These are phyloP conservation scores for Pseudocercospora pini-densiflorae DNA, from an alignment of 2,329 filamentous ascomycete species.

Conservation along the genomic window DNA sequence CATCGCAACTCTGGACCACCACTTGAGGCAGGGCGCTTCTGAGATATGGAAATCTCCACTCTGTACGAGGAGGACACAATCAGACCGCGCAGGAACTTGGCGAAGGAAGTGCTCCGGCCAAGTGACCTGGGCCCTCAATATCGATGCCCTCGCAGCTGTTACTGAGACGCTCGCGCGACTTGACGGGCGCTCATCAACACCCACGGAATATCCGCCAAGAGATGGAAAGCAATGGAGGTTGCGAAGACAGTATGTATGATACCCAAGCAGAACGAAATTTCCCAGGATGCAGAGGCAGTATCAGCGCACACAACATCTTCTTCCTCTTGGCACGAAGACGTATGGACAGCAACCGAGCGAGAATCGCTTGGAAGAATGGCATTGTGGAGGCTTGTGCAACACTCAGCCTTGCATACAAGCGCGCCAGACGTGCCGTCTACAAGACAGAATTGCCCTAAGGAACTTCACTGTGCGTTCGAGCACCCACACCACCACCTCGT, in stretches of 20 bases:
- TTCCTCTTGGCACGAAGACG: neutral
- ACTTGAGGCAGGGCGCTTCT: neutral
- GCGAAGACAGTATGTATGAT: neutral
- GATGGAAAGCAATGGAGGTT: neutral
- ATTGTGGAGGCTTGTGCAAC: neutral
- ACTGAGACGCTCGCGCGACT: neutral
- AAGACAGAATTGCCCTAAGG: neutral
- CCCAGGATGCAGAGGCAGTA: neutral
- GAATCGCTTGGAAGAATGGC: too few relatives aligned
- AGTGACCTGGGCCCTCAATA: neutral
- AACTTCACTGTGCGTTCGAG: neutral
- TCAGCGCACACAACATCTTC: neutral
- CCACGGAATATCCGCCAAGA: too few relatives aligned
- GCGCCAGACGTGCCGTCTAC: too few relatives aligned
- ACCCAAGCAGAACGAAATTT: neutral
- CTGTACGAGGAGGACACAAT: neutral
- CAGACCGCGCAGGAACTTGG: neutral
- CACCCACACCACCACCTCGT: neutral
- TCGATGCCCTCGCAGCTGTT: neutral
- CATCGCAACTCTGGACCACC: neutral
- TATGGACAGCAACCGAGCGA: neutral
- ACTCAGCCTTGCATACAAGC: neutral
- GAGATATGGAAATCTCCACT: neutral
- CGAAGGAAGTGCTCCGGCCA: neutral
- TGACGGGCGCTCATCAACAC: neutral